Evolutionary conservation across 2,329 filamentous ascomycete species (phyloP), one percentile per base, ranked within the genome.

Genomic region (Aspergillus thermomutatus): DNA sequence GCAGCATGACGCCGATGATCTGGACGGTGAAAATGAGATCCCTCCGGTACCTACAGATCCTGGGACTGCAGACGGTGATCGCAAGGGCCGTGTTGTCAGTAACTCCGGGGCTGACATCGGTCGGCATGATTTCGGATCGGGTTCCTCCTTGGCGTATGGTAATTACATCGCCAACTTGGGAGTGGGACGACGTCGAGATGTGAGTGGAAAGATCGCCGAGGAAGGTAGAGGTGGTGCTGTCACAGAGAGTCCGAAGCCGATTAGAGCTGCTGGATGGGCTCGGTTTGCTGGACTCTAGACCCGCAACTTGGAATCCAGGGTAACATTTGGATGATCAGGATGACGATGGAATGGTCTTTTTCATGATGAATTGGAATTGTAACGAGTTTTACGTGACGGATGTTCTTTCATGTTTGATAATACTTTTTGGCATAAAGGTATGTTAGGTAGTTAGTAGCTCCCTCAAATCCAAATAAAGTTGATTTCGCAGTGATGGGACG

Each of bases 201-300:
- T 80, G 19, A 79, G 77, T 55, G 77, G 77, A 2, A 79, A 79
- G 54, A 64, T 79, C 14, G 77, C 73, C 0, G 77, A 80, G 57
- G 77, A 80, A 67, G 77, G 77, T 4, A 69, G 77, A 25, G 68
- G 72, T 19, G 68, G 69, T 9, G 66, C 58, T 21, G 57, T 53
- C 49, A 62, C 61, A 17, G 57, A 60, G 17, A 60, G 25, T 23
- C 54, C 66, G 27, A 58, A 55, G 1, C 62, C 68, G 2, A 64
- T 64, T 54, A 70, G 73, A 25, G 75, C 76, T 54, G 76, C 77
- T 37, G 77, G 77, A 45, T 79, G 77, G 77, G 75, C 77, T 40
- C 69, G 77, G 9, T 79, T 78, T 61, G 77, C 76, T 21, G 77
- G 77, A 4, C 64, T 79, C 6, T 46, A 46, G 10, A 26, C 21